Evolutionary conservation across 805 yeast genomes (phyloP), one percentile per base, ranked within the genome.

Genomic region (Candida hispaniensis): DNA sequence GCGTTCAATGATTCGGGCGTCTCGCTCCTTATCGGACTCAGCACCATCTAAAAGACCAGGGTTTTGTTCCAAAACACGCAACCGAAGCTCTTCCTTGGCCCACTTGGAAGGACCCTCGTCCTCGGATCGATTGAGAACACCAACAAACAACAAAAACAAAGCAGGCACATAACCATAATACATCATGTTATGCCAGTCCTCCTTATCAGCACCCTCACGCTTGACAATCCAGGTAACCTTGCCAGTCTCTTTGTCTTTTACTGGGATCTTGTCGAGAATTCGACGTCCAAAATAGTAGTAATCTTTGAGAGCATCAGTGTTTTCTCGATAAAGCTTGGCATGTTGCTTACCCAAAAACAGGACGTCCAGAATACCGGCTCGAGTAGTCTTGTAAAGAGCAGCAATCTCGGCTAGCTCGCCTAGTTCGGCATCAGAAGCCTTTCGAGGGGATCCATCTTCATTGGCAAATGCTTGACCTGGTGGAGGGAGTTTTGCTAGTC

Each of bases 171-270:
- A 78, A 38, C 75, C 61, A 56, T 69, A 76, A 60, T 75, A 80
- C 48, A 75, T 73, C 38, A 79, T 64, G 44, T 64, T 63, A 54
- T 82, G 93, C 93, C 93, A 81, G 30, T 93, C 93, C 60, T 81
- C 93, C 51, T 73, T 74, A 48, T 69, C 73, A 36, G 75, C 71
- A 16, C 36, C 36, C 52, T 73, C 83, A 43, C 91, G 67, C 28
- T 82, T 73, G 39, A 80, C 60, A 48, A 73, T 69, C 93, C 91
- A 81, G 49, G 74, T 73, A 48, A 80, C 69, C 49, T 74, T 78
- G 21, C 93, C 93, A 11, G 81, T 75, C 23, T 73, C 63, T 26
- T 78, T 74, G 57, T 79, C 91, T 58, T 75, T 79, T 54, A 71
- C 79, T 26, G 94, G 93, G 41, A 81, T 71, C 59, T 81, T 81